phyloP scores from a whole-genome alignment of 352 stramenopile species.

The Globisporangium megalacanthum region DNA sequence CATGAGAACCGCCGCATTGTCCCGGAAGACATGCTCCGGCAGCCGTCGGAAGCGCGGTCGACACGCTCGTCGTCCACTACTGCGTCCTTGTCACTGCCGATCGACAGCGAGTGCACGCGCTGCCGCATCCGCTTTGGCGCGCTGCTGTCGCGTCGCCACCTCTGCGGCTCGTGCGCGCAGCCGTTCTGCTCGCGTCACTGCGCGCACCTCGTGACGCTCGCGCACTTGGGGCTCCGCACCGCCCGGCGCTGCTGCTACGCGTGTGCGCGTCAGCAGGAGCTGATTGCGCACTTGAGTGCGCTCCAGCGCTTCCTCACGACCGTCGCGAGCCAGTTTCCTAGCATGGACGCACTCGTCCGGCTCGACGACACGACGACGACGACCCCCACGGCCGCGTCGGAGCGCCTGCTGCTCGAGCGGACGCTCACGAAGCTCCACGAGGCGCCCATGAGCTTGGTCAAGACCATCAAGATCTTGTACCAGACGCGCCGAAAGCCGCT shows the following conservation, averaged over 20 bases:
- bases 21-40: conserved; percentile 38
- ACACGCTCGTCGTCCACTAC: too few species aligned
- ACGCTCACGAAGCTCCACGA: conserved; percentile 46
- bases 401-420: conserved; percentile 21
- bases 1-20: conserved; percentile 39
- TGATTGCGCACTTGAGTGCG: conserved; percentile 36
- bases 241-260: conserved; percentile 42
- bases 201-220: conserved; percentile 35
- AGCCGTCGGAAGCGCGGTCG: neutral
- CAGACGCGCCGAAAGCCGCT: conserved; percentile 65
- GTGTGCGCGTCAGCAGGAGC: conserved; percentile 52
- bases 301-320: conserved; percentile 33
- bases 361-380: conserved; percentile 11
- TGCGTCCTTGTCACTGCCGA: neutral
- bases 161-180: conserved; percentile 54
- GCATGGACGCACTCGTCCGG: conserved; percentile 26
- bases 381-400: neutral
- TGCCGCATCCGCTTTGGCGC: conserved; percentile 51
- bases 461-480: conserved; percentile 77
- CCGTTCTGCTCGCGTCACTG: conserved; percentile 66
- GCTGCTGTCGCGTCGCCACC: conserved; percentile 35
- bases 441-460: conserved; percentile 66
- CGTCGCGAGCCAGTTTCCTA: conserved; percentile 19
- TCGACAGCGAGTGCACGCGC: conserved; percentile 26
- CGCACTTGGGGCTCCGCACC: conserved; percentile 30